Base-by-base conservation (phyloP, 352 stramenopile genomes). In the Peronospora belbahrii region DNA sequence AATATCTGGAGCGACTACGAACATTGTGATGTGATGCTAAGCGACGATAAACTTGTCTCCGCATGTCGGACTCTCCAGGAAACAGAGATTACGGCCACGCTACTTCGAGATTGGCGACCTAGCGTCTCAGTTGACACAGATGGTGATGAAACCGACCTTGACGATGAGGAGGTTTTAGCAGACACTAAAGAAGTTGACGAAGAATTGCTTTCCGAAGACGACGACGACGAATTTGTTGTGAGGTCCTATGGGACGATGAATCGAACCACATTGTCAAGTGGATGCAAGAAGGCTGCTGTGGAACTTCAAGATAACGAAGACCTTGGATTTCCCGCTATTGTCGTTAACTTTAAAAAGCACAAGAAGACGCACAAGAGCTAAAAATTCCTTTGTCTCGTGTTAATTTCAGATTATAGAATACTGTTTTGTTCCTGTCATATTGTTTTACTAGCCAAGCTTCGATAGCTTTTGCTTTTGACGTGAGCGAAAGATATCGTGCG, bases 381-480 rank as follows among this genome's bases (percentile, higher is more conserved):
- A 55, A 40, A 2, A 20, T n/a, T 10, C 15, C 22, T 17, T 44
- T 44, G 8, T n/a, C 19, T 10, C 25, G 27, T 53, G 17, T 10
- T 45, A 52, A 50, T 57, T 40, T 13, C 34, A 49, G 27, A 38
- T 30, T 48, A 15, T 24, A 8, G 19, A 34, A 6, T 43, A 39
- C 31, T 24, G 11, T 38, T 38, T 42, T 32, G 31, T 52, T 30
- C 23, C 14, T 48, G 19, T 63, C 13, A 23, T 48, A 17, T 3
- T 6, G 11, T 20, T 27, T 48, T 34, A 45, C 37, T 74, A 90
- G 51, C 55, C 70, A 19, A 86, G 59, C 53, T 93, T 94, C 6
- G 82, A 76, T 22, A 94, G 58, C 47, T 90, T 90, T 47, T 87
- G 82, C 52, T 94, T 78, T 49, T 94, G 82, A 54, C 82, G 80